Base-by-base conservation (phyloP, 164 flowering plant genomes). In the Buxus sempervirens region DNA sequence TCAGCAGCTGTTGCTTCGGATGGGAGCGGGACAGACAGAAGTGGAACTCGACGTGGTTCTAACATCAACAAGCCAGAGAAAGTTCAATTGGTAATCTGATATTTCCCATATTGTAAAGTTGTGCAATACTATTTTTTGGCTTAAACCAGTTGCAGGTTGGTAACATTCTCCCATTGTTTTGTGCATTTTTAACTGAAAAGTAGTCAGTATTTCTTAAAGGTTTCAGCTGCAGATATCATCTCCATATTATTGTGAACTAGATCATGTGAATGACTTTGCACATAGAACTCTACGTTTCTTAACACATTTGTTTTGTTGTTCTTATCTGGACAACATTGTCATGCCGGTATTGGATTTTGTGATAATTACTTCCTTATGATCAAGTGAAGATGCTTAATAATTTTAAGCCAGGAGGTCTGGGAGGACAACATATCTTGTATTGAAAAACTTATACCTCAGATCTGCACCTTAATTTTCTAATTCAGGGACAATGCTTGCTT, bases 1-100 rank as follows among this genome's bases (percentile, higher is more conserved):
- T 90, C 98, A 57, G 90, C 96, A 54, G 79, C 84, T 42, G 77
- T 79, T 72, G 75, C 77, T 65, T 81, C 94, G 51, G 88, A 81
- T 64, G 85, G 78, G 22, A 84, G 74, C 70, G 80, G 84, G 21
- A 55, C 64, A 25, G 84, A 78, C 48, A 88, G 84, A 79, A 83
- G 80, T 69, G 96, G 84, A 74, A 73, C 74, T 70, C 81, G 89
- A 60, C 94, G 94, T 75, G 93, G 90, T 72, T 76, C 99, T 63
- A 89, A 76, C 72, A 75, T 82, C 68, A 85, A 81, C 83, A 95
- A 89, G 71, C 96, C 91, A 73, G 99, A 87, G 78, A 95, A 87
- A 83, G 91, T 90, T 69, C 98, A 92, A 75, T 68, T 95, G 89
- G 98, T 85, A 81, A 82, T 72, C n/a, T 72, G 75, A 13, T 15